These are phyloP conservation scores for Suhomyces canberraensis DNA, from an alignment of 805 yeast genomes.

Conservation along the genomic window DNA sequence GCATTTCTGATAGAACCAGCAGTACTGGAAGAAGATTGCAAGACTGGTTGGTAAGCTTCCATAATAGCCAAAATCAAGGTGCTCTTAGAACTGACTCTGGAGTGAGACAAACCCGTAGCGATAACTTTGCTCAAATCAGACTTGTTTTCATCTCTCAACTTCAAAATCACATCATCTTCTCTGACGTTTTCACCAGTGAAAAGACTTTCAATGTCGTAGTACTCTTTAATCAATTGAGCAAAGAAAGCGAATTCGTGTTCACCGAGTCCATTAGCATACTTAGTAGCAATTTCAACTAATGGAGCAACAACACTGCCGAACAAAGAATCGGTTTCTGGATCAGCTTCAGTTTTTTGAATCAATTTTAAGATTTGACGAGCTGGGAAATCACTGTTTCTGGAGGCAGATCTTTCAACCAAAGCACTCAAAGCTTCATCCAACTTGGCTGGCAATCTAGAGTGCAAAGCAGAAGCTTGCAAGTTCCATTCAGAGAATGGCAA, in stretches of 20 bases:
- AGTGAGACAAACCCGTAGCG: slow-evolving; percentile 75
- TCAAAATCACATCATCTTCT: slow-evolving; percentile 86
- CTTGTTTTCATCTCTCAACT: slow-evolving; percentile 83
- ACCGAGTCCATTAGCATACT: slow-evolving; percentile 70
- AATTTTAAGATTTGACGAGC: slow-evolving; percentile 77
- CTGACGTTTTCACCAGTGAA: slow-evolving; percentile 75
- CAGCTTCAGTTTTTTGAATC: slow-evolving; percentile 57
- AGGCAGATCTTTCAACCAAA: slow-evolving; percentile 61
- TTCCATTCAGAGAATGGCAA: slow-evolving; percentile 94
- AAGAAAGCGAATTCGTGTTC: slow-evolving; percentile 82
- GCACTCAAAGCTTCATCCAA: slow-evolving; percentile 66
- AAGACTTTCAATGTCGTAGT: slow-evolving; percentile 71
- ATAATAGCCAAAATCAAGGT: slow-evolving; percentile 83
- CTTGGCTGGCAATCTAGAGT: slow-evolving; percentile 79
- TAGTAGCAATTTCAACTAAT: slow-evolving; percentile 61
- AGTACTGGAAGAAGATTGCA: slow-evolving; percentile 63
- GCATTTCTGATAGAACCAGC: slow-evolving; percentile 66
- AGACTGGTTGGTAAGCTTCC: slow-evolving; percentile 73
- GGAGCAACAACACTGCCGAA: slow-evolving; percentile 68
- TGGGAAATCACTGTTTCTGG: slow-evolving; percentile 84
- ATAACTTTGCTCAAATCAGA: slow-evolving; percentile 73
- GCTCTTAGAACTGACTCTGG: slow-evolving; percentile 91
- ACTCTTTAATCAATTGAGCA: slow-evolving; percentile 65
- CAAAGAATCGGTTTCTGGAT: slow-evolving; percentile 50
- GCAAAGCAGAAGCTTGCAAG: slow-evolving; percentile 81